A percentile compares a stretch with the other conserved stretches of the same genome.
phyloP scores from a whole-genome alignment of 2,329 filamentous ascomycete species.

The Neofusicoccum sp. region DNA sequence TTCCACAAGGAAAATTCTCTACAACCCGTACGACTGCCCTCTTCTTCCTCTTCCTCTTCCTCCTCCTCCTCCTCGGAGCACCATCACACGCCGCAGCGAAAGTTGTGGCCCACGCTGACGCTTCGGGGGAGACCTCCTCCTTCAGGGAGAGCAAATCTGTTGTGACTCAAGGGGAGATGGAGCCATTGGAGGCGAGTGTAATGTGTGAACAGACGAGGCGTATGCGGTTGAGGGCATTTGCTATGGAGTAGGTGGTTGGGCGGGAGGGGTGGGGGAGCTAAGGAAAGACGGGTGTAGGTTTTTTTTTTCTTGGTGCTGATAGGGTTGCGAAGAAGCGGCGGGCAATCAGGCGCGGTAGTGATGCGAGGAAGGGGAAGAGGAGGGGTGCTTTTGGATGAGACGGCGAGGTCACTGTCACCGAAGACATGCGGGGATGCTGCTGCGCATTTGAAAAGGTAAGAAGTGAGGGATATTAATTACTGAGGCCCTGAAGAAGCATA shows the following conservation, averaged over 20 bases:
- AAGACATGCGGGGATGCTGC: too few relatives aligned
- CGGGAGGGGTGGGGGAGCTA: not conserved
- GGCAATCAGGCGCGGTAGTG: too few relatives aligned
- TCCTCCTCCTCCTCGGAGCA: not conserved
- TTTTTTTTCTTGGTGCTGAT: too few relatives aligned
- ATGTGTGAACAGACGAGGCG: constrained; percentile 54
- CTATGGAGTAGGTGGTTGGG: not conserved
- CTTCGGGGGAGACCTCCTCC: not conserved
- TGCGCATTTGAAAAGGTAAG: too few relatives aligned
- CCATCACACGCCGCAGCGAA: not conserved
- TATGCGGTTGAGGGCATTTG: not conserved
- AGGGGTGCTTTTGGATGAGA: too few relatives aligned
- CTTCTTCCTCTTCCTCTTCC: not conserved
- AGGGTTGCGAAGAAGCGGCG: too few relatives aligned
- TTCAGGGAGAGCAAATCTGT: constrained; percentile 50
- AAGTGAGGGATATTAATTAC: too few relatives aligned
- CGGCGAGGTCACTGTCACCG: too few relatives aligned
- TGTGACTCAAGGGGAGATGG: constrained; percentile 53
- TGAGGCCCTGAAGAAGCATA: too few relatives aligned
- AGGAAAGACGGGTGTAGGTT: too few relatives aligned
- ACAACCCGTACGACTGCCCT: not conserved
- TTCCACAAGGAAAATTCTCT: not conserved
- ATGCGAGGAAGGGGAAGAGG: too few relatives aligned
- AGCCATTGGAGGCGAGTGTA: constrained; percentile 50
- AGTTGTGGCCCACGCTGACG: not conserved